phyloP scores from a whole-genome alignment of 2,329 filamentous ascomycete genomes.

The Aplosporella prunicola region DNA sequence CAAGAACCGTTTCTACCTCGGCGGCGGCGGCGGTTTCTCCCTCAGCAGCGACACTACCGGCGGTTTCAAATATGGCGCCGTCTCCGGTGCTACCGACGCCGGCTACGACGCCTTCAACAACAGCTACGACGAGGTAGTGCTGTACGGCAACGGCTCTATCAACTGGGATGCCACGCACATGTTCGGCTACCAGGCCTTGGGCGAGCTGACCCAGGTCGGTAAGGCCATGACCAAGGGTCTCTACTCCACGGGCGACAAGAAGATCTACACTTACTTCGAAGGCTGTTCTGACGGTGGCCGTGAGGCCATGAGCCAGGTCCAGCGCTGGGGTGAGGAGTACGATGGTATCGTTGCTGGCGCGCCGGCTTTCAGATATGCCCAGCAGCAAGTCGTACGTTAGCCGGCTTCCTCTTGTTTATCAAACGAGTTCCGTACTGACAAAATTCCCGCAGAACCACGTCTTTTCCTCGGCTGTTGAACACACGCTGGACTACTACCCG shows the following conservation, averaged over 20 bases:
- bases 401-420: too few relatives aligned
- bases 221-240: conserved; percentile 36
- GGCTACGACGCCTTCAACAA: conserved; percentile 41
- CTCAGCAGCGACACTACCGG: conserved; percentile 34
- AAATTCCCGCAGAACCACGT: conserved; percentile 25
- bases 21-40: conserved; percentile 39
- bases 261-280: conserved; percentile 42
- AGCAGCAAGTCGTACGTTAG: conserved; percentile 34
- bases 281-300: conserved; percentile 47
- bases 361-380: conserved; percentile 38
- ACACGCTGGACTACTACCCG: conserved; percentile 33
- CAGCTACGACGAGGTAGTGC: conserved; percentile 25
- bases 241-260: conserved; percentile 22
- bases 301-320: conserved; percentile 41
- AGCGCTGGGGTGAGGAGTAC: conserved; percentile 41
- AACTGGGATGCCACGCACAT: conserved; percentile 43
- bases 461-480: conserved; percentile 31
- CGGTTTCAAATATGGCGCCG: conserved; percentile 40
- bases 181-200: conserved; percentile 43
- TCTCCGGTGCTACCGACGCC: conserved; percentile 40
- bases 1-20: conserved; percentile 38
- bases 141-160: conserved; percentile 39
- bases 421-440: neutral
- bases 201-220: conserved; percentile 42
- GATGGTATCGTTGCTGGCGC: conserved; percentile 39